Base-by-base conservation (phyloP, 1,284 basidiomycete species). In the Apiotrichum brassicae region DNA sequence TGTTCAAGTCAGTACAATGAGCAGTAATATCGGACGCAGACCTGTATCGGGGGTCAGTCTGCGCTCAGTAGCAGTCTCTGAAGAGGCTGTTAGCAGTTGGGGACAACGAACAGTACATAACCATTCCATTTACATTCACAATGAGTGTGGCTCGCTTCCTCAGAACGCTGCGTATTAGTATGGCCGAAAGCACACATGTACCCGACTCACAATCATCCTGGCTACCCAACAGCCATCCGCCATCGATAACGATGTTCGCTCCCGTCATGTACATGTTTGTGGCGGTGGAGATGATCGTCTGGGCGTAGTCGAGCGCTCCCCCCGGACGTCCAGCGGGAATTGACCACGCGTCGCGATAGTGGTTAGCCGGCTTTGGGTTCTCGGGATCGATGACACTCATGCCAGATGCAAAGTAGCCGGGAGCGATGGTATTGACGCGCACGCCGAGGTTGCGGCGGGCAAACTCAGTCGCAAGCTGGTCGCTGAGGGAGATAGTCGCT, bases 261-360 rank as follows among this genome's bases (percentile, higher is more conserved):
- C 68, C 71, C 5, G 71, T 73, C 36, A 66, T 49, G 50, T 71
- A 73, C 53, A 62, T 57, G 57, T 73, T 73, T 58, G 44, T 44
- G 9, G 46, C 42, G 6, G 51, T 41, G 3, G 43, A 44, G 13
- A 57, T 38, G 23, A 57, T 32, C 28, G 56, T 57, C 48, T 71
- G 68, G 13, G 69, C 67, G 43, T 71, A 71, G 39, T 73, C 71
- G n/a, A 61, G 43, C 0, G 70, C 69, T 30, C 56, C 62, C 3
- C 71, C 71, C 2, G 68, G 61, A 41, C 69, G 59, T 7, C 58
- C 70, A 25, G 72, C 65, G 3, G 71, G 70, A 24, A 67, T 68
- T 6, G 62, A 66, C 60, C 58, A 65, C 20, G 62, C 37, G n/a
- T 56, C 52, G 25, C 58, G 58, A 58, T 62, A 66, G 22, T 60